Conservation (phyloP, 306 rosid species). For the Cicer yamashitae region DNA sequence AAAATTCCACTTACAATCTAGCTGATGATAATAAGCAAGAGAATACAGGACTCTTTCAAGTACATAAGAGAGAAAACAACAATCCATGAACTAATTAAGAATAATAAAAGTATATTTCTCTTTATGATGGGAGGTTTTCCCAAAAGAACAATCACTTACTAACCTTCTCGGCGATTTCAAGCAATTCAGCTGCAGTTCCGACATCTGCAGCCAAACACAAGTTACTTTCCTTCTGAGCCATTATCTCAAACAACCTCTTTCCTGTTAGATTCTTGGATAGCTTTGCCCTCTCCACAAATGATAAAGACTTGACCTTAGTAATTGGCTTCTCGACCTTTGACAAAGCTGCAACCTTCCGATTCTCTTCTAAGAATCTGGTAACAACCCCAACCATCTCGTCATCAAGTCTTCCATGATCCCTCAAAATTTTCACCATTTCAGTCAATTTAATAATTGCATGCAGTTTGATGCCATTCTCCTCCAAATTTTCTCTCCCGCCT, state of each 20-base stretch:
- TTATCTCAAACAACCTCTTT: slow-evolving; percentile 78
- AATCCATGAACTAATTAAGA: neutral
- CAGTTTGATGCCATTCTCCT: slow-evolving; percentile 70
- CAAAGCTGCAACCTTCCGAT: slow-evolving; percentile 69
- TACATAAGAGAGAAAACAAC: slow-evolving; percentile 23
- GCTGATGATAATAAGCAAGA: neutral
- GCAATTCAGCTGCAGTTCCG: slow-evolving; percentile 79
- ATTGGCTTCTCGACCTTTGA: slow-evolving; percentile 52
- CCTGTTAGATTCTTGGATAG: slow-evolving; percentile 82
- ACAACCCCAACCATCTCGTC: slow-evolving; percentile 69
- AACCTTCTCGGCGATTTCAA: slow-evolving; percentile 83
- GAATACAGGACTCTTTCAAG: neutral
- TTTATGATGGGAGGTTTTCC: neutral
- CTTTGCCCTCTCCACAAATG: slow-evolving; percentile 72
- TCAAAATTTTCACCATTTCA: slow-evolving; percentile 83
- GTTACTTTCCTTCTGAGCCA: slow-evolving; percentile 82
- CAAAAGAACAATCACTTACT: slow-evolving; percentile 21
- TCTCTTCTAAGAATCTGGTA: slow-evolving; percentile 70
- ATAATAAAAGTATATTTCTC: slow-evolving; percentile 9
- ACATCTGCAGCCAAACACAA: slow-evolving; percentile 89
- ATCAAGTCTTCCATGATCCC: slow-evolving; percentile 73
- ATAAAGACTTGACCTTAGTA: slow-evolving; percentile 55
- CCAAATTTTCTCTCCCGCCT: slow-evolving; percentile 87
- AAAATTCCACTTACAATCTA: slow-evolving; percentile 23
- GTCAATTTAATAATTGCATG: slow-evolving; percentile 69